Evolutionary conservation across 257 asterid genomes (phyloP), one percentile per base, ranked within the genome.

Genomic region (Jasminum sambac): DNA sequence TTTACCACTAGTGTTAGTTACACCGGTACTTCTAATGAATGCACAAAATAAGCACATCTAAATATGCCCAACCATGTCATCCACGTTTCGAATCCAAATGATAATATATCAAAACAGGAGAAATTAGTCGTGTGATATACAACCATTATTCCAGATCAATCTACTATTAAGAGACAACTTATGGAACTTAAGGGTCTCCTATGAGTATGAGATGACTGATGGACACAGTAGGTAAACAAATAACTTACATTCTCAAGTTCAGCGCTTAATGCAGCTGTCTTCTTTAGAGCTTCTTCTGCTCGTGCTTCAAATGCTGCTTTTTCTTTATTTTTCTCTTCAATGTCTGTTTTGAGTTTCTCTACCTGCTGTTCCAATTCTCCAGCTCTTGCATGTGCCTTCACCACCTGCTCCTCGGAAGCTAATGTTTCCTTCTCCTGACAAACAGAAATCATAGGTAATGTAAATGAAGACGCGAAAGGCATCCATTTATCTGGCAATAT

Each of bases 381-480:
- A 73, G 88, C 92, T 66, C 80, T 87, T 79, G 87, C 95, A 55
- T 84, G 91, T 68, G 92, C 96, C 86, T 85, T 88, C 30, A 80
- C 86, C 69, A 85, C 82, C 74, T 84, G 84, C 76, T 91, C 95
- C 50, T 86, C 79, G 19, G 89, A 84, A 74, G 79, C 89, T 71
- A 69, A 16, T 30, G 82, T 85, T 67, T 88, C 90, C 65, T 87
- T 90, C 71, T 80, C 73, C 95, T 86, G 55, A 21, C 69, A 77
- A 63, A 73, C 16, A 68, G 34, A 77, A 74, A 61, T 26, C 2
- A 55, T 71, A 44, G 42, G 17, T 67, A 62, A 26, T 43, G 70
- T n/a, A 52, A 60, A 76, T 24, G 43, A 36, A 62, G 55, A 69
- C 55, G 52, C 14, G 37, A 9, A 46, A 17, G 10, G 11, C 10